phyloP scores from a whole-genome alignment of 306 rosid genomes.

The Castanea crenata region DNA sequence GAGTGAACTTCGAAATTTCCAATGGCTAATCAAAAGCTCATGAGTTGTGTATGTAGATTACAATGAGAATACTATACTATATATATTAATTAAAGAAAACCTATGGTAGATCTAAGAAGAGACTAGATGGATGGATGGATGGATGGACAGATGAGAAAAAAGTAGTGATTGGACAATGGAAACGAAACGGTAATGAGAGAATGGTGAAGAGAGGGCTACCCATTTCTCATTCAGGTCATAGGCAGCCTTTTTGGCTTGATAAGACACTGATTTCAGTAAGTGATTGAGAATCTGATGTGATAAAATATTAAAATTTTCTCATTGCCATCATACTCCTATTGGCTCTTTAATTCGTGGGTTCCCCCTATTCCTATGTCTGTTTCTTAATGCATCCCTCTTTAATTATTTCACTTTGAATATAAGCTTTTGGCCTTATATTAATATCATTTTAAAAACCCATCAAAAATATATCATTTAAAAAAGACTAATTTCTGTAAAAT shows the following conservation, averaged over 20 bases:
- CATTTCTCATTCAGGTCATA: constrained; percentile 1
- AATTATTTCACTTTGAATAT: constrained; percentile 6
- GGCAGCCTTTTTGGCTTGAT: constrained; percentile 41
- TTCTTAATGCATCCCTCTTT: not conserved
- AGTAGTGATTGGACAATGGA: constrained; percentile 47
- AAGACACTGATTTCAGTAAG: constrained; percentile 36
- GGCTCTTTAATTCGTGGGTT: constrained; percentile 6
- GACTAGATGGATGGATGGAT: not conserved
- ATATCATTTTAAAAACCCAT: not conserved
- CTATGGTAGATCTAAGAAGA: not conserved
- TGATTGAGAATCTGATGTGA: constrained; percentile 28
- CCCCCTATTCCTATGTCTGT: not conserved
- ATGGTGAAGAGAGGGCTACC: not conserved
- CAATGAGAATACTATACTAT: not conserved
- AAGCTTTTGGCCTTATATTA: not conserved
- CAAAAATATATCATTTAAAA: not conserved
- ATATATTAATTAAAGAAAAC: not conserved
- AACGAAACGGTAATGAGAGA: constrained; percentile 16
- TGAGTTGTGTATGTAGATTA: no score
- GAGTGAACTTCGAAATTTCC: no score
- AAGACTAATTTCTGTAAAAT: not conserved
- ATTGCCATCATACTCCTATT: constrained; percentile 17
- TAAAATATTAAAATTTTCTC: constrained; percentile 7
- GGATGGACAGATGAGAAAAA: constrained; percentile 44
- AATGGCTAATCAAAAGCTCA: no score